A percentile compares a stretch with the other conserved stretches of the same genome.
Conservation (phyloP, 108 stramenopile species). For the Fragilaria crotonensis region DNA sequence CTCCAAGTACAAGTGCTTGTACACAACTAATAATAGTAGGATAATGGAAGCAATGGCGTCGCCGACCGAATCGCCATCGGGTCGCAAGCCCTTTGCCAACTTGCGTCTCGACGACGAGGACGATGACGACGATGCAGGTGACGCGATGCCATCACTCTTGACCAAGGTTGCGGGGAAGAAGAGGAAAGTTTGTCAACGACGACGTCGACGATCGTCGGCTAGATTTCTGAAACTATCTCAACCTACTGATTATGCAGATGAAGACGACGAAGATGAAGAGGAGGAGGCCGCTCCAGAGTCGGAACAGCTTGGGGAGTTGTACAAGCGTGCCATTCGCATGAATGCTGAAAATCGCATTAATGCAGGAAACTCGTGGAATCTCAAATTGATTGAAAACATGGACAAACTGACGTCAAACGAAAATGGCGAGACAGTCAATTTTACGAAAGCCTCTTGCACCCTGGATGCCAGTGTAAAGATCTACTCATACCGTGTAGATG, state of each 20-base stretch:
- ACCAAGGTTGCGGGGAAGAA: too few species aligned
- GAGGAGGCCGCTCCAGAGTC: not conserved
- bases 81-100: too few species aligned
- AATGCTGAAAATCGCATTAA: slow-evolving; percentile 96
- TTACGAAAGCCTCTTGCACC: slow-evolving; percentile 94
- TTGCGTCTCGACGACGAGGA: too few species aligned
- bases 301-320: slow-evolving; percentile 76
- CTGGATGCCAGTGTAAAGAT: slow-evolving; percentile 97
- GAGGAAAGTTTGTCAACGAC: slow-evolving; percentile 11
- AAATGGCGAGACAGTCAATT: slow-evolving; percentile 64
- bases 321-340: slow-evolving; percentile 83
- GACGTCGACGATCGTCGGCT: slow-evolving; percentile 71
- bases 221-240: slow-evolving; percentile 52
- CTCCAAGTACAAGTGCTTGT: too few species aligned
- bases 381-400: slow-evolving; percentile 96
- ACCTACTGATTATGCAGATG: slow-evolving; percentile 25
- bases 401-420: slow-evolving; percentile 52
- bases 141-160: too few species aligned
- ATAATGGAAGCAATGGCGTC: too few species aligned
- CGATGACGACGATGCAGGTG: too few species aligned
- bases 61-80: too few species aligned
- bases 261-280: slow-evolving; percentile 19
- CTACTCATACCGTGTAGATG: slow-evolving; percentile 96
- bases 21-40: too few species aligned
- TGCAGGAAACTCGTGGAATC: slow-evolving; percentile 89